Evolutionary conservation across 78 protist species (phyloP).

Genomic region (Protostelium mycophagum): DNA sequence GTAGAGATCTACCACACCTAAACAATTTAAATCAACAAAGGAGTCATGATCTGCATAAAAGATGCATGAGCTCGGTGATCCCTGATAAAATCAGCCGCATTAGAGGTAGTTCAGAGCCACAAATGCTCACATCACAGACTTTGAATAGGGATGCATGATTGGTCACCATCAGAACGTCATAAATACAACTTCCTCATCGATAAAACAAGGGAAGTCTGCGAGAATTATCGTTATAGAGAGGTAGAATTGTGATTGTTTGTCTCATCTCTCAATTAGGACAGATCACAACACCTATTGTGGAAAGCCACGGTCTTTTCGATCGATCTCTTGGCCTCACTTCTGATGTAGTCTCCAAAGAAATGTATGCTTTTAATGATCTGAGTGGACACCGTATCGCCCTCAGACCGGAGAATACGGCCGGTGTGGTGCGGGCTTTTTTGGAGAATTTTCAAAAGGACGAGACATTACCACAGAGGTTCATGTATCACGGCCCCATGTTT

Average conservation of each 20-base stretch:
- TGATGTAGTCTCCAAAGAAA: constrained; percentile 62
- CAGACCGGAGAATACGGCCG: constrained; percentile 71
- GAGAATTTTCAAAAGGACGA: constrained; percentile 2
- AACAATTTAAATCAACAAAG: no score
- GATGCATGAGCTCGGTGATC: no score
- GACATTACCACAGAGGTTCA: constrained; percentile 18
- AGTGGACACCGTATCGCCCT: constrained; percentile 13
- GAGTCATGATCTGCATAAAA: no score
- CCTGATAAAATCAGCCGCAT: neutral
- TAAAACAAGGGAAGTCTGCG: neutral
- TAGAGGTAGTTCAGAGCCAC: neutral
- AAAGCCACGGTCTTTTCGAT: constrained; percentile 21
- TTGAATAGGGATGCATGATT: neutral
- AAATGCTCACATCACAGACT: neutral
- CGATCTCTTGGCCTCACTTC: constrained; percentile 46
- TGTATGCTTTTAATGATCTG: constrained; percentile 31
- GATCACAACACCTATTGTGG: constrained; percentile 54
- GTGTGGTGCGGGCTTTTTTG: constrained; percentile 31
- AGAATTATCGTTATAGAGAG: neutral
- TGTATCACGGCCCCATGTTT: constrained; percentile 68
- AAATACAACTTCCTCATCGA: neutral
- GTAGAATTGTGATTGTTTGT: neutral
- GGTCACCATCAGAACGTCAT: neutral
- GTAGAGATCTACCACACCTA: no score
- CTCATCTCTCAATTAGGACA: neutral